phyloP scores from a whole-genome alignment of 306 rosid species.

The Erythrophleum fordii region DNA sequence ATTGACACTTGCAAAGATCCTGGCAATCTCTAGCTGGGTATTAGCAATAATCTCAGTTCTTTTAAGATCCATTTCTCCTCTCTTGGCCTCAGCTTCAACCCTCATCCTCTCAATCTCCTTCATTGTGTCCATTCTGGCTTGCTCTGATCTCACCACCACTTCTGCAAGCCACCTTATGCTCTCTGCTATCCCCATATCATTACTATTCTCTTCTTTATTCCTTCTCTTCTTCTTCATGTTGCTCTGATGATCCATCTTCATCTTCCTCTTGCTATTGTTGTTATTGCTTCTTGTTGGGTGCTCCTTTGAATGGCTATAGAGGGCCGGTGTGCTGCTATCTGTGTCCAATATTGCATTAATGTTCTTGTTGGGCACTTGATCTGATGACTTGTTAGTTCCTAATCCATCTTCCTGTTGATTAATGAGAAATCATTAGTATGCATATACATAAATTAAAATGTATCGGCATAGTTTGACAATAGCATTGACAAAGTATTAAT shows the following conservation, averaged over 20 bases:
- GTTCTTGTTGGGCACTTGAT: conserved; percentile 68
- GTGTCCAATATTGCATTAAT: conserved; percentile 54
- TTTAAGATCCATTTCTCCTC: conserved; percentile 92
- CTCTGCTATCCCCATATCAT: conserved; percentile 65
- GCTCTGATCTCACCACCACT: conserved; percentile 84
- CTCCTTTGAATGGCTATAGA: conserved; percentile 67
- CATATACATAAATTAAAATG: not conserved
- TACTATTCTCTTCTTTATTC: conserved; percentile 39
- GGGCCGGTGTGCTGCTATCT: conserved; percentile 91
- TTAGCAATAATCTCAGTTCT: conserved; percentile 90
- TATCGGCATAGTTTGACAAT: no score
- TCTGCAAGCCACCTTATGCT: conserved; percentile 96
- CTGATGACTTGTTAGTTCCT: conserved; percentile 57
- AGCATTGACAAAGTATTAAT: not conserved
- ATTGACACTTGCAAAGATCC: conserved; percentile 74
- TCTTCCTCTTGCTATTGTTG: conserved; percentile 53
- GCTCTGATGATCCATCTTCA: conserved; percentile 45
- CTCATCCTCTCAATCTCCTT: conserved; percentile 94
- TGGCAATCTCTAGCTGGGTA: conserved; percentile 94
- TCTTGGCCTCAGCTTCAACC: conserved; percentile 89
- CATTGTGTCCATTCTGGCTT: conserved; percentile 84
- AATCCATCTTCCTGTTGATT: conserved; percentile 64
- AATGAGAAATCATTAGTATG: conserved; percentile 9
- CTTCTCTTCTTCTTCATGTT: conserved; percentile 23
- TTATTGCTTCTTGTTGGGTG: conserved; percentile 45